Base-by-base conservation (phyloP, 1,139 yeast species). In the Yamadazyma epiphylla region DNA sequence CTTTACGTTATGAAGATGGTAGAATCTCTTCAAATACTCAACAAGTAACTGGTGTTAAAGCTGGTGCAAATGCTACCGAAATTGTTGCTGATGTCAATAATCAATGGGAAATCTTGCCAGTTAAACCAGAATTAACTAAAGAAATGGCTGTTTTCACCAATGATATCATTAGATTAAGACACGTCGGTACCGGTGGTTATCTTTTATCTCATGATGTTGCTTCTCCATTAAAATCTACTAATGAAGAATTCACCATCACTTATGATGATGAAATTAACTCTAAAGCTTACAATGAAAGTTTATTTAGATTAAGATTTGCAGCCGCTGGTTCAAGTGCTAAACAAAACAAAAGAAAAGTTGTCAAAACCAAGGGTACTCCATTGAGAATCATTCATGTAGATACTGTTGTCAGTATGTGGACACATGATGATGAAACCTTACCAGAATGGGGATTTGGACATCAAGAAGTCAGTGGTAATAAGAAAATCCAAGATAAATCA, bases 371-470 rank as follows among this genome's bases (percentile, higher is more conserved):
- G 51, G 81, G 80, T 10, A 71, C 86, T 8, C 63, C 71, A 15
- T 63, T 91, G 55, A 79, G 79, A 51, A 53, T 91, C 24, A 60
- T 87, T 40, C 98, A 91, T 52, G 80, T 78, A 19, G 87, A 84
- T 36, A 89, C 97, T 4, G 75, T 79, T 30, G 98, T 94, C 13
- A 91, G 95, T 7, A 73, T 94, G 81, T 91, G 97, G 96, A 81
- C 96, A 8, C 96, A 87, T 50, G 71, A 81, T 45, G 94, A 83
- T 50, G 80, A 74, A 37, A 49, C 75, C 23, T 72, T 89, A 39
- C 97, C 98, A 13, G 96, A 86, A 7, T 94, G 99, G 99, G 98
- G 83, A 2, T 83, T 80, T 53, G 65, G 69, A 30, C 97, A 91
- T 53, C 89, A 82, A 54, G 99, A 94, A 61, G 88, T 94, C 38